Conservation (phyloP, 768 basidiomycete genomes). For the Pleurotus citrinopileatus region DNA sequence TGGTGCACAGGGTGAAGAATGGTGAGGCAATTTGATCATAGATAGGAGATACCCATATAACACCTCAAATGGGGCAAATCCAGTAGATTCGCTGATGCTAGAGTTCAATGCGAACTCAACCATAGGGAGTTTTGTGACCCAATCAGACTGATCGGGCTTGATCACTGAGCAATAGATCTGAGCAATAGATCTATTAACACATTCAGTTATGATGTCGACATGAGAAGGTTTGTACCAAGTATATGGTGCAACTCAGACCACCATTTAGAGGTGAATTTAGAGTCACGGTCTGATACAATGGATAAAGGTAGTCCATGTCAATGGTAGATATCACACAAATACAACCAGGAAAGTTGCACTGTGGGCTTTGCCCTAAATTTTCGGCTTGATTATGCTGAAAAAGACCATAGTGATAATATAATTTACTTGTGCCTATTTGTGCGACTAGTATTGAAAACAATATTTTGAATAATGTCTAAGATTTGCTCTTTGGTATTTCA, state of each 20-base stretch:
- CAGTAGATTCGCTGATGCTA: constrained; percentile 15
- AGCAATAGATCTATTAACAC: constrained; percentile 23
- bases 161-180: constrained; percentile 27
- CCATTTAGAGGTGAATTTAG: constrained; percentile 33
- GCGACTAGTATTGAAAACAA: no score
- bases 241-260: constrained; percentile 25
- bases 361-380: no score
- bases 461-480: no score
- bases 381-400: no score
- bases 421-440: no score
- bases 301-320: constrained; percentile 26
- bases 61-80: not conserved
- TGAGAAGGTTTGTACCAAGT: constrained; percentile 25
- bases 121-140: constrained; percentile 26
- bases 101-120: constrained; percentile 38
- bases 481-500: no score
- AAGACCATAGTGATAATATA: no score
- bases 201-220: constrained; percentile 32
- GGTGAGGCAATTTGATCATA: constrained; percentile 16
- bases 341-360: constrained; percentile 30
- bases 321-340: constrained; percentile 22
- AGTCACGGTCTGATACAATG: constrained; percentile 29
- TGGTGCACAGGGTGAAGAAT: constrained; percentile 1
- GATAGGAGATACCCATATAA: constrained; percentile 15
- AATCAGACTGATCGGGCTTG: constrained; percentile 26